These are phyloP conservation scores for Maudiozyma humilis DNA, from an alignment of 1,139 yeast genomes.

Conservation along the genomic window DNA sequence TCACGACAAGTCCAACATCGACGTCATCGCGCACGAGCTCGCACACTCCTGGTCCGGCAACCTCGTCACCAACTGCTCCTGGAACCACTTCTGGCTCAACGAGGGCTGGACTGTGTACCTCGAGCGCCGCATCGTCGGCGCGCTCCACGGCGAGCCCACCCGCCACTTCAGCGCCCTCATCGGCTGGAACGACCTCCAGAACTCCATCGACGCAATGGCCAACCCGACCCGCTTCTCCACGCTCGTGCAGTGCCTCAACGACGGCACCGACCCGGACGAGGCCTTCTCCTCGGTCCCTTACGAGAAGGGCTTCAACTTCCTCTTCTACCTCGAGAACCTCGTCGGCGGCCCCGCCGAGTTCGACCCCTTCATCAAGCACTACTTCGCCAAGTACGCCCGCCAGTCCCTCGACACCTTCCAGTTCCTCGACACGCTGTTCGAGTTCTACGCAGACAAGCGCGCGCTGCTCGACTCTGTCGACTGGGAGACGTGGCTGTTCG, in stretches of 20 bases:
- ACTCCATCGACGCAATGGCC: slow-evolving; percentile 56
- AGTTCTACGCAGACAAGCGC: slow-evolving; percentile 34
- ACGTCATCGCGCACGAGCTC: slow-evolving; percentile 84
- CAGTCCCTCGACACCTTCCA: slow-evolving; percentile 73
- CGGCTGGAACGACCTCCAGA: slow-evolving; percentile 79
- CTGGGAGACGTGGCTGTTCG: slow-evolving; percentile 77
- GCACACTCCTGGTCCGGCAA: slow-evolving; percentile 94
- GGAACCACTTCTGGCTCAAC: slow-evolving; percentile 93
- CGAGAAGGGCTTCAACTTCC: slow-evolving; percentile 79
- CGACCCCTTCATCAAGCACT: slow-evolving; percentile 72
- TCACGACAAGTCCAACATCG: slow-evolving; percentile 79
- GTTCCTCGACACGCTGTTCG: slow-evolving; percentile 69
- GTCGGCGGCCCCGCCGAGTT: slow-evolving; percentile 55
- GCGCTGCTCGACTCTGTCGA: slow-evolving; percentile 54
- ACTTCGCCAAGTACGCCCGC: slow-evolving; percentile 62
- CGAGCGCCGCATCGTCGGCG: slow-evolving; percentile 76
- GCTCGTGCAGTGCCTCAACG: slow-evolving; percentile 61
- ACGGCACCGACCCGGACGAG: slow-evolving; percentile 74
- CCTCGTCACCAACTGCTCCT: slow-evolving; percentile 77
- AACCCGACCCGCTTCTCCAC: slow-evolving; percentile 47
- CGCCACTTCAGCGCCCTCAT: slow-evolving; percentile 78
- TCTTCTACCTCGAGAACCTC: slow-evolving; percentile 61
- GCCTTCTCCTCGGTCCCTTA: slow-evolving; percentile 84
- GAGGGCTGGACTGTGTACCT: slow-evolving; percentile 96
- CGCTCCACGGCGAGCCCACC: slow-evolving; percentile 63